Conservation (phyloP, 169 alveolate species). For the Neospora caninum region DNA sequence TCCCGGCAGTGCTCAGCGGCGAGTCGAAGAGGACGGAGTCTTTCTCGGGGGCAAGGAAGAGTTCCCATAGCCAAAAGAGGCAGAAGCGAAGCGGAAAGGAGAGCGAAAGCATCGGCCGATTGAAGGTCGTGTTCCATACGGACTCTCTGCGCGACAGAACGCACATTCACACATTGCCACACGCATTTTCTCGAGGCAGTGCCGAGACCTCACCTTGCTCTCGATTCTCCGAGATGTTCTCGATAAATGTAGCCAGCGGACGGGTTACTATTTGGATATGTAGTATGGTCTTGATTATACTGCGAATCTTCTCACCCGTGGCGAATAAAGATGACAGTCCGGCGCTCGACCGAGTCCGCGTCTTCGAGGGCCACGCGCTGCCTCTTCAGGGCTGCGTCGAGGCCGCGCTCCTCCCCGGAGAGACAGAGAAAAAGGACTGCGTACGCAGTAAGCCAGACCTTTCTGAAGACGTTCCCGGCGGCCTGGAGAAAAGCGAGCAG, state of each 20-base stretch:
- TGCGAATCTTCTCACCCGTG: constrained; percentile 11
- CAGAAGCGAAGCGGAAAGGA: constrained; percentile 51
- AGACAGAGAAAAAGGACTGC: constrained; percentile 14
- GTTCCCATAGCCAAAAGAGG: constrained; percentile 59
- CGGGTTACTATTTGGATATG: too few relatives aligned
- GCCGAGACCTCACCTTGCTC: too few relatives aligned
- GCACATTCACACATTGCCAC: too few relatives aligned
- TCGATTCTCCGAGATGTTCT: too few relatives aligned
- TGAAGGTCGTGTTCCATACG: constrained; percentile 48
- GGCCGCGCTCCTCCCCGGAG: constrained; percentile 42
- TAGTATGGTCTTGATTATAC: neutral
- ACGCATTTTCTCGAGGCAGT: too few relatives aligned
- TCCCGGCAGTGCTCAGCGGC: constrained; percentile 50
- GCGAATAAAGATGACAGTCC: constrained; percentile 5
- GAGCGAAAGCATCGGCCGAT: constrained; percentile 48
- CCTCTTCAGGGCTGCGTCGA: neutral
- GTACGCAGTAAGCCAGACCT: neutral
- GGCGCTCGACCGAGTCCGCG: neutral
- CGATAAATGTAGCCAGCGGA: too few relatives aligned
- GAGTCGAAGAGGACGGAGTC: constrained; percentile 58
- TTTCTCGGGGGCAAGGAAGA: constrained; percentile 43
- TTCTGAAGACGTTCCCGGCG: neutral
- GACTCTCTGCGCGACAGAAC: constrained; percentile 42
- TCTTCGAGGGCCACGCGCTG: neutral
- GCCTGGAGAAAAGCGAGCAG: constrained; percentile 5